phyloP scores from a whole-genome alignment of 163 green algal genomes.

The Picocystis sp. region DNA sequence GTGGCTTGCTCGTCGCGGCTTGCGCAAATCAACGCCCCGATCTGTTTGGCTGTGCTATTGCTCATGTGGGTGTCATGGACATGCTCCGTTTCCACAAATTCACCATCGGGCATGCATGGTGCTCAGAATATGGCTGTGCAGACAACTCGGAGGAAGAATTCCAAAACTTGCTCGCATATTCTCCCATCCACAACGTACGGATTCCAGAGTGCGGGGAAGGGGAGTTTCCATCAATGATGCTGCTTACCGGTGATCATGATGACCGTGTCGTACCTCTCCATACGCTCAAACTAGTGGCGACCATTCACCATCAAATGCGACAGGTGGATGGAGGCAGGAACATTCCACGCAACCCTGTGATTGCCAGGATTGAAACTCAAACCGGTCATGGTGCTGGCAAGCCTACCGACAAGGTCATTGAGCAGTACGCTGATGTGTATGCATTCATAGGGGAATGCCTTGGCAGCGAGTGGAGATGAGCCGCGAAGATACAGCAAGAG shows the following conservation, averaged over 20 bases:
- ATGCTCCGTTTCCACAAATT: conserved; percentile 92
- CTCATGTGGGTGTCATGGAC: conserved; percentile 82
- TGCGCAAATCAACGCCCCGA: conserved; percentile 80
- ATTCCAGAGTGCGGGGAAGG: conserved; percentile 25
- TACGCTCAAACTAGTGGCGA: conserved; percentile 67
- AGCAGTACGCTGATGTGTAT: conserved; percentile 49
- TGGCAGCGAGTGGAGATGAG: conserved; percentile 24
- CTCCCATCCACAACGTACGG: conserved; percentile 79
- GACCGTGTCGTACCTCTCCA: conserved; percentile 72
- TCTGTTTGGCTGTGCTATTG: conserved; percentile 59
- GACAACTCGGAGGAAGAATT: conserved; percentile 37
- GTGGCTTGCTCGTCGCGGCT: conserved; percentile 78
- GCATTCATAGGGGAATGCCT: conserved; percentile 47
- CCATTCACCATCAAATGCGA: conserved; percentile 45
- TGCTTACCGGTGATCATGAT: conserved; percentile 77
- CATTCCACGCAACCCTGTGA: conserved; percentile 53
- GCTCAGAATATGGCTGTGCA: conserved; percentile 62
- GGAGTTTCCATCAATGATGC: conserved; percentile 75
- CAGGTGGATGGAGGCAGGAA: conserved; percentile 19
- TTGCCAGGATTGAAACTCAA: conserved; percentile 31
- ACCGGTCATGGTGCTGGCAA: conserved; percentile 77
- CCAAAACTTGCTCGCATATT: conserved; percentile 50
- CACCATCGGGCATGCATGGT: conserved; percentile 52
- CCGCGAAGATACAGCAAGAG: no score
- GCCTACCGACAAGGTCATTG: conserved; percentile 71